phyloP scores from a whole-genome alignment of 768 basidiomycete species.

The Leucosporidium scottii region DNA sequence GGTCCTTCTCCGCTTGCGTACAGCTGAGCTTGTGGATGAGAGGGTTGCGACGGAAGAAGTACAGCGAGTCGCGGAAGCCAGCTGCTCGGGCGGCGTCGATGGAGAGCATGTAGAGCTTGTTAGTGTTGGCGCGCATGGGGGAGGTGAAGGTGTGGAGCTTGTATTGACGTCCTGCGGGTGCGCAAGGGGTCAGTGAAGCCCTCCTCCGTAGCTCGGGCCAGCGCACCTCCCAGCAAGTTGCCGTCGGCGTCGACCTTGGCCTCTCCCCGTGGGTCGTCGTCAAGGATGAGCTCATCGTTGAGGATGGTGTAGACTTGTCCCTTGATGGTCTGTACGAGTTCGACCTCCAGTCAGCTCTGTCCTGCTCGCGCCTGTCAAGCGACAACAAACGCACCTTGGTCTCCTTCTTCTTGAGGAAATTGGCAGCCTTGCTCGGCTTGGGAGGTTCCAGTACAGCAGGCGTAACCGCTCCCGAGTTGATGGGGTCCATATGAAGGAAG shows the following conservation, averaged over 20 bases:
- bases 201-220: slow-evolving; percentile 1
- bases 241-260: slow-evolving; percentile 84
- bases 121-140: slow-evolving; percentile 66
- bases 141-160: slow-evolving; percentile 84
- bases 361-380: not conserved
- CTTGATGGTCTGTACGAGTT: slow-evolving; percentile 47
- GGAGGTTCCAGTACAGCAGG: slow-evolving; percentile 42
- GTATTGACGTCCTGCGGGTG: slow-evolving; percentile 59
- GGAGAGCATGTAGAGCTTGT: slow-evolving; percentile 84
- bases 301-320: slow-evolving; percentile 70
- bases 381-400: slow-evolving; percentile 30
- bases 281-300: slow-evolving; percentile 80
- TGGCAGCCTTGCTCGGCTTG: slow-evolving; percentile 44
- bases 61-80: slow-evolving; percentile 94
- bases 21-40: slow-evolving; percentile 86
- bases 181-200: not conserved
- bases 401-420: slow-evolving; percentile 41
- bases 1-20: slow-evolving; percentile 82
- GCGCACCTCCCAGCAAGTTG: slow-evolving; percentile 67
- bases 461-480: slow-evolving; percentile 41
- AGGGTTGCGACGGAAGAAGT: slow-evolving; percentile 88
- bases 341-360: slow-evolving; percentile 13
- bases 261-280: slow-evolving; percentile 77
- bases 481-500: slow-evolving; percentile 36
- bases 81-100: slow-evolving; percentile 95